Percentiles rank a stretch among this genome's conserved stretches.
Evolutionary conservation across 2,329 filamentous ascomycete species (phyloP).

Genomic region (Cladosporium sp.): DNA sequence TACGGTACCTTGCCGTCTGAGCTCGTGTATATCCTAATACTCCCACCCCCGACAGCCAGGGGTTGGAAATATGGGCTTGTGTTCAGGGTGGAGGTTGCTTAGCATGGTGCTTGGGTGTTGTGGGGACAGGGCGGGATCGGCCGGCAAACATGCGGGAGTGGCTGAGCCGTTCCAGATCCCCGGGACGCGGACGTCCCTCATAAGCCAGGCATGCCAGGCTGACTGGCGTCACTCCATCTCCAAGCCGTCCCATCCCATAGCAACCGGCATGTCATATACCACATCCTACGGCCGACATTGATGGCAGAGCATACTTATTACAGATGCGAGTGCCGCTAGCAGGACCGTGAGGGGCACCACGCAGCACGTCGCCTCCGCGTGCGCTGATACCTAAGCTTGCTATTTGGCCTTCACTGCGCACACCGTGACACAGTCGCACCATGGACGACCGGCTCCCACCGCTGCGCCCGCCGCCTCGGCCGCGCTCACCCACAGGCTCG

Average conservation of each 20-base stretch:
- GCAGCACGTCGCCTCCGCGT: not conserved
- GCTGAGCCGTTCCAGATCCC: not conserved
- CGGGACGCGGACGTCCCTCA: not conserved
- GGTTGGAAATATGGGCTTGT: no score
- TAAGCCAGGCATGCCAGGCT: not conserved
- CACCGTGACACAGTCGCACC: slow-evolving; percentile 9
- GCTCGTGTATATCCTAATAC: no score
- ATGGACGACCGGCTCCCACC: slow-evolving; percentile 25
- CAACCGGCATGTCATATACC: not conserved
- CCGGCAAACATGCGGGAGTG: not conserved
- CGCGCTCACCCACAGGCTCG: slow-evolving; percentile 24
- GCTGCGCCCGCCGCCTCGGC: slow-evolving; percentile 26
- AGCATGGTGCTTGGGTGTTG: not conserved
- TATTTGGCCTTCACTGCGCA: not conserved
- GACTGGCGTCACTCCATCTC: slow-evolving; percentile 4
- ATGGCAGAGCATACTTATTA: not conserved
- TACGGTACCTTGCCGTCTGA: no score
- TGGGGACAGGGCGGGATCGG: not conserved
- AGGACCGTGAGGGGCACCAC: not conserved
- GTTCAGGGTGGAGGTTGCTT: no score
- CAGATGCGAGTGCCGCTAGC: not conserved
- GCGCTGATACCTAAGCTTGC: not conserved
- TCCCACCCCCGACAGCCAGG: no score
- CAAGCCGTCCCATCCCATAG: not conserved
- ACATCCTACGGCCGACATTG: slow-evolving; percentile 8